These are phyloP conservation scores for Leavenworthia alabamica DNA, from an alignment of 345 rosid species.

Conservation along the genomic window DNA sequence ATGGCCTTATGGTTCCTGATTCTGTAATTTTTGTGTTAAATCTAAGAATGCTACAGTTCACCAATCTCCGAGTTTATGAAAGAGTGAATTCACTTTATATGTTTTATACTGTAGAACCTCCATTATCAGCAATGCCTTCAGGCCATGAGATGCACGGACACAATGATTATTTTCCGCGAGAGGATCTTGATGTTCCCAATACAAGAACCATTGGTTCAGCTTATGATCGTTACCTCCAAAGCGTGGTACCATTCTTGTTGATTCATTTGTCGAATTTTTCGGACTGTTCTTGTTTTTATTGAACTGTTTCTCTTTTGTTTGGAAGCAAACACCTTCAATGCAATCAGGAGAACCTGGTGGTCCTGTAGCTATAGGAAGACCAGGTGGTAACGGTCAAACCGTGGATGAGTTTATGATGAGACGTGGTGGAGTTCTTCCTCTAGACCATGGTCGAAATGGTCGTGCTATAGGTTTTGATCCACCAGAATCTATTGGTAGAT, in stretches of 20 bases:
- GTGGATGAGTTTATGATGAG: conserved; percentile 36
- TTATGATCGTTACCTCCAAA: conserved; percentile 80
- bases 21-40: background rate
- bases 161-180: conserved; percentile 42
- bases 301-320: conserved; percentile 9
- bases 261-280: background rate
- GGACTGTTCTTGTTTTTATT: background rate
- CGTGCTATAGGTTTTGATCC: conserved; percentile 39
- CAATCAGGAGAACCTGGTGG: conserved; percentile 59
- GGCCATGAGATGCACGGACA: conserved; percentile 46
- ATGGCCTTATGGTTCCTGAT: background rate
- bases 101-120: conserved; percentile 34
- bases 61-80: background rate
- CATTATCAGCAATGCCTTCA: conserved; percentile 23
- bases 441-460: conserved; percentile 45
- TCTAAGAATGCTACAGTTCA: background rate
- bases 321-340: conserved; percentile 62
- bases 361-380: conserved; percentile 38
- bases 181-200: conserved; percentile 52
- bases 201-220: conserved; percentile 73
- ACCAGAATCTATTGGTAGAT: conserved; percentile 43
- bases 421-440: conserved; percentile 40
- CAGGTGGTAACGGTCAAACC: conserved; percentile 34
- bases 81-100: background rate
- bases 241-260: conserved; percentile 36